phyloP scores from a whole-genome alignment of 306 rosid species.

The Vigna reflexopilosa region DNA sequence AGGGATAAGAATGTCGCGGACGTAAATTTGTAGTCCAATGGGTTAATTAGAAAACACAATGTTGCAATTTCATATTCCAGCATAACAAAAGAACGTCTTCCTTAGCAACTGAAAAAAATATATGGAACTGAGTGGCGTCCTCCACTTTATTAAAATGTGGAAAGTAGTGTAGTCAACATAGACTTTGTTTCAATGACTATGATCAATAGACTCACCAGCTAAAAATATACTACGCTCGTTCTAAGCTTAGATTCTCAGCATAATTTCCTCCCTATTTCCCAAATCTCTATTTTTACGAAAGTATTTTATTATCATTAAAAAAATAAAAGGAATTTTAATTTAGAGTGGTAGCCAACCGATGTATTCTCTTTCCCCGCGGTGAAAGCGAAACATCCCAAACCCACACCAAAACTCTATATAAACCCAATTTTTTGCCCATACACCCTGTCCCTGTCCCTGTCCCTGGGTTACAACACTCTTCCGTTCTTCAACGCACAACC shows the following conservation, averaged over 20 bases:
- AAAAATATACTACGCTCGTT: neutral
- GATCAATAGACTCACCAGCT: neutral
- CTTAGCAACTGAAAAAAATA: neutral
- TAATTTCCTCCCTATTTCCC: neutral
- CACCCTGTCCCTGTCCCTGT: neutral
- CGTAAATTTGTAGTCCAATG: too few relatives aligned
- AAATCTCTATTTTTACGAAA: too few relatives aligned
- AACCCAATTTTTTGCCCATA: neutral
- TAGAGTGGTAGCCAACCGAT: slow-evolving; percentile 1
- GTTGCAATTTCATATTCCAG: too few relatives aligned
- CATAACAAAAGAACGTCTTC: too few relatives aligned
- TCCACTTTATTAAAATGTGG: neutral
- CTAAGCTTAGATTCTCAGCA: neutral
- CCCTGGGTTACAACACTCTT: slow-evolving; percentile 5
- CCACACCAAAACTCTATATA: slow-evolving; percentile 27
- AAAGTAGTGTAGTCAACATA: neutral
- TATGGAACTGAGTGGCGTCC: neutral
- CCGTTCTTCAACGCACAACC: neutral
- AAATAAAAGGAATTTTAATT: neutral
- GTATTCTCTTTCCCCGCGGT: neutral
- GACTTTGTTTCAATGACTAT: neutral
- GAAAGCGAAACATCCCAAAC: slow-evolving; percentile 19
- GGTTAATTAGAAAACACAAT: too few relatives aligned
- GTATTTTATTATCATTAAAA: too few relatives aligned
- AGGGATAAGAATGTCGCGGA: too few relatives aligned